Conservation (phyloP, 2,329 filamentous ascomycete species). For the Penicillium sp. region DNA sequence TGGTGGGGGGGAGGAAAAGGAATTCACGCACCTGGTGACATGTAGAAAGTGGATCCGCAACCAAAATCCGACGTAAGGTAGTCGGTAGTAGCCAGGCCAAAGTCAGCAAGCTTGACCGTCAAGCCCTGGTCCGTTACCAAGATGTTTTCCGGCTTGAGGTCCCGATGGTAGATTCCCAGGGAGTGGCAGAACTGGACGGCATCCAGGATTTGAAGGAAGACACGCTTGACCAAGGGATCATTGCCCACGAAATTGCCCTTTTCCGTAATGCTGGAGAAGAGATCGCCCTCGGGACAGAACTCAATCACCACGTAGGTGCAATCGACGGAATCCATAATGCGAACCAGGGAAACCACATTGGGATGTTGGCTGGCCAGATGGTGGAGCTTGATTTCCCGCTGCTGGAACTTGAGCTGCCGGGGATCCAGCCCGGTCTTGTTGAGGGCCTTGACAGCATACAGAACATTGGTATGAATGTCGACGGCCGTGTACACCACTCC, state of each 20-base stretch:
- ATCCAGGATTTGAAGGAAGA: constrained; percentile 91
- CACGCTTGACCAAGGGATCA: constrained; percentile 73
- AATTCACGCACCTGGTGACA: constrained; percentile 99
- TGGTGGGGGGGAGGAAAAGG: no score
- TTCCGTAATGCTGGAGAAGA: constrained; percentile 97
- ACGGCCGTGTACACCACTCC: constrained; percentile 88
- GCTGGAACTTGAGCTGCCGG: constrained; percentile 81
- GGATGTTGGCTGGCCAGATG: constrained; percentile 78
- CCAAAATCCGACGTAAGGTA: constrained; percentile 84
- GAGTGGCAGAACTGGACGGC: constrained; percentile 92
- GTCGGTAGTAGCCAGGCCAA: constrained; percentile 84
- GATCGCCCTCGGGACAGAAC: constrained; percentile 90
- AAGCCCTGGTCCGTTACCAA: constrained; percentile 78
- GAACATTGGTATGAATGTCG: constrained; percentile 69
- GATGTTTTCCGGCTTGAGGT: constrained; percentile 97
- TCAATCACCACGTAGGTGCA: constrained; percentile 95
- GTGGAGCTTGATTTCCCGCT: constrained; percentile 85
- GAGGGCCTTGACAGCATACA: constrained; percentile 92
- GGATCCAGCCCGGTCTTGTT: constrained; percentile 87
- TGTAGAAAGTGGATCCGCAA: constrained; percentile 97
- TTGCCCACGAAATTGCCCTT: constrained; percentile 86
- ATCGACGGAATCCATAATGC: constrained; percentile 83
- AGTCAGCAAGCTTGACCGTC: constrained; percentile 92
- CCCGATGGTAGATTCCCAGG: constrained; percentile 88
- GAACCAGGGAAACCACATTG: constrained; percentile 86